phyloP scores from a whole-genome alignment of 2,329 filamentous ascomycete genomes.

The Ustulina deusta region DNA sequence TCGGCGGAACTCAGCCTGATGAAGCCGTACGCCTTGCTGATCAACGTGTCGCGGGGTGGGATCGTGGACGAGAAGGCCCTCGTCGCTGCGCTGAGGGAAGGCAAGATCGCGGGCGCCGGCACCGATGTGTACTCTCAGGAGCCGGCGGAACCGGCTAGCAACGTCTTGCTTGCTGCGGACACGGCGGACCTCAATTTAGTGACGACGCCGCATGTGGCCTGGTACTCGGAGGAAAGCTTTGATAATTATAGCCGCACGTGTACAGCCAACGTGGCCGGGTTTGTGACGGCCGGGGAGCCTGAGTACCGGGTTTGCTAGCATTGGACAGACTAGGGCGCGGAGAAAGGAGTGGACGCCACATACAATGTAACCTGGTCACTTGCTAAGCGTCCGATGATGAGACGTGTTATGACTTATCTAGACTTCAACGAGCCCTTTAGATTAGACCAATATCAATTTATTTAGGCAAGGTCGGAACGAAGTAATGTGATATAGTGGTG shows the following conservation, averaged over 20 bases:
- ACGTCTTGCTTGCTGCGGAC: slow-evolving; percentile 41
- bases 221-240: slow-evolving; percentile 49
- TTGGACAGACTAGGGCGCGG: not conserved
- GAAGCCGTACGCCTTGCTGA: slow-evolving; percentile 44
- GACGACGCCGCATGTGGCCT: slow-evolving; percentile 51
- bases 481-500: too few relatives aligned
- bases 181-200: slow-evolving; percentile 48
- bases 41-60: slow-evolving; percentile 52
- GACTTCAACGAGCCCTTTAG: not conserved
- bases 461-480: not conserved
- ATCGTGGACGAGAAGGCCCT: slow-evolving; percentile 50
- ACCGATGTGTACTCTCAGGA: slow-evolving; percentile 49
- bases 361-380: not conserved
- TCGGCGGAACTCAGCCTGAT: slow-evolving; percentile 45
- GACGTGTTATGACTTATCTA: not conserved
- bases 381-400: not conserved
- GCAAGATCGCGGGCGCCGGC: slow-evolving; percentile 48
- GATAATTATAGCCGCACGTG: slow-evolving; percentile 45
- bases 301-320: slow-evolving; percentile 41
- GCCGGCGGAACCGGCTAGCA: slow-evolving; percentile 45
- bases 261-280: slow-evolving; percentile 45
- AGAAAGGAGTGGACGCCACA: not conserved
- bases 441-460: not conserved
- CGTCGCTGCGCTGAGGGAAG: slow-evolving; percentile 45
- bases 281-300: slow-evolving; percentile 42